phyloP scores from a whole-genome alignment of 192 early-diverging fungal genomes.

The Jimgerdemannia flammicorona region DNA sequence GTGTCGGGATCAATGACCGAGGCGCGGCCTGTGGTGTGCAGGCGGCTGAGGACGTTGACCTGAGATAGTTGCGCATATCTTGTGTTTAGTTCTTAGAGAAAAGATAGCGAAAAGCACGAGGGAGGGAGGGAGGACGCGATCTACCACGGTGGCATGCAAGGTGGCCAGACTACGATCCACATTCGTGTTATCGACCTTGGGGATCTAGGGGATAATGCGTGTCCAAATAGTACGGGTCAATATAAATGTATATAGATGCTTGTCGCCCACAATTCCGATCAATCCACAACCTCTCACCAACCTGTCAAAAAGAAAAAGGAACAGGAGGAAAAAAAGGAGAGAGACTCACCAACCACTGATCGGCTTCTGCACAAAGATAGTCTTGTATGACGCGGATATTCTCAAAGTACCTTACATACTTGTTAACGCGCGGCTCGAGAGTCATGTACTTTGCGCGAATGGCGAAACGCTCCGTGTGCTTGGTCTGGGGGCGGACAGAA shows the following conservation, averaged over 20 bases:
- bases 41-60: slow-evolving; percentile 15
- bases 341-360: slow-evolving; percentile 10
- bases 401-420: slow-evolving; percentile 24
- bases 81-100: background rate
- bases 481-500: slow-evolving; percentile 6
- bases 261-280: background rate
- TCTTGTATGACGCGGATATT: slow-evolving; percentile 23
- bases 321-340: background rate
- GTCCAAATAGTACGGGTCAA: no score
- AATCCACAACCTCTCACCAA: no score
- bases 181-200: slow-evolving; percentile 26
- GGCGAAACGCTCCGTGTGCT: slow-evolving; percentile 23
- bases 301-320: no score
- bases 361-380: slow-evolving; percentile 13
- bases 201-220: slow-evolving; percentile 1
- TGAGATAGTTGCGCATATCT: background rate
- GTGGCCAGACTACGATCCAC: slow-evolving; percentile 20
- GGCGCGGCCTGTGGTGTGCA: background rate
- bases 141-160: slow-evolving; percentile 19
- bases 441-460: slow-evolving; percentile 28
- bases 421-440: slow-evolving; percentile 17
- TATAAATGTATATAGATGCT: background rate
- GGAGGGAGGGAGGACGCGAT: background rate
- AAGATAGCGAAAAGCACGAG: background rate
- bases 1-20: slow-evolving; percentile 1